A percentile compares a stretch with the other conserved stretches of the same genome.
Evolutionary conservation across 2,329 filamentous ascomycete genomes (phyloP).

Genomic region (Alternaria brassicicola): DNA sequence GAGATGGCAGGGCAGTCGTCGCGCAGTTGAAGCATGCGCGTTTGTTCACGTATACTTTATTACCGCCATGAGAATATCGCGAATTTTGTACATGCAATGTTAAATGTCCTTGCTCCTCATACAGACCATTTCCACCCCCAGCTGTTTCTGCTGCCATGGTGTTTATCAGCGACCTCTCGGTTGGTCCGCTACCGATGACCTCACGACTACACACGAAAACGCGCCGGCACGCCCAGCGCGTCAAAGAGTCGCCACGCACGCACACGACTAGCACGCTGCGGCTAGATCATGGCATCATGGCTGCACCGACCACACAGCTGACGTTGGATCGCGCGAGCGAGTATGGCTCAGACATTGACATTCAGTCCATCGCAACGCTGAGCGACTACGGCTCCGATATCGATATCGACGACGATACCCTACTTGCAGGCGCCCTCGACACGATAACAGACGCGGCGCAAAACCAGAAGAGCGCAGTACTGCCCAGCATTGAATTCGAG

Average conservation of each 20-base stretch:
- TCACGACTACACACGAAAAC: slow-evolving; percentile 23
- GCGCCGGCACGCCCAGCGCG: slow-evolving; percentile 19
- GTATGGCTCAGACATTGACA: slow-evolving; percentile 68
- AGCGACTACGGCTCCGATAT: slow-evolving; percentile 73
- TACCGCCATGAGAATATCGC: not conserved
- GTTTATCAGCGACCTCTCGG: slow-evolving; percentile 2
- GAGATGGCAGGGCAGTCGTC: too few relatives aligned
- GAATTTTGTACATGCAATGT: not conserved
- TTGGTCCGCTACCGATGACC: slow-evolving; percentile 15
- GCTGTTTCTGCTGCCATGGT: not conserved
- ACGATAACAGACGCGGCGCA: slow-evolving; percentile 9
- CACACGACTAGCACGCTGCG: slow-evolving; percentile 5
- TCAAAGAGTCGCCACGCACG: slow-evolving; percentile 14
- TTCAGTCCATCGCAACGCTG: slow-evolving; percentile 46
- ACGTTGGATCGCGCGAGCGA: slow-evolving; percentile 53
- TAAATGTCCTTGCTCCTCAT: not conserved
- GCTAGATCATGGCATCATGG: slow-evolving; percentile 36
- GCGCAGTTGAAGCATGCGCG: too few relatives aligned
- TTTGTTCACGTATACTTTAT: too few relatives aligned
- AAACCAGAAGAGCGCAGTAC: slow-evolving; percentile 8
- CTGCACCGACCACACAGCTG: slow-evolving; percentile 15
- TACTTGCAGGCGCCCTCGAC: slow-evolving; percentile 24
- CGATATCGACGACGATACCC: slow-evolving; percentile 63
- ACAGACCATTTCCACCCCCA: not conserved
- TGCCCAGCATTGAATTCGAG: slow-evolving; percentile 34